Base-by-base conservation (phyloP, 2,329 filamentous ascomycete species). In the Talaromyces pinophilus region DNA sequence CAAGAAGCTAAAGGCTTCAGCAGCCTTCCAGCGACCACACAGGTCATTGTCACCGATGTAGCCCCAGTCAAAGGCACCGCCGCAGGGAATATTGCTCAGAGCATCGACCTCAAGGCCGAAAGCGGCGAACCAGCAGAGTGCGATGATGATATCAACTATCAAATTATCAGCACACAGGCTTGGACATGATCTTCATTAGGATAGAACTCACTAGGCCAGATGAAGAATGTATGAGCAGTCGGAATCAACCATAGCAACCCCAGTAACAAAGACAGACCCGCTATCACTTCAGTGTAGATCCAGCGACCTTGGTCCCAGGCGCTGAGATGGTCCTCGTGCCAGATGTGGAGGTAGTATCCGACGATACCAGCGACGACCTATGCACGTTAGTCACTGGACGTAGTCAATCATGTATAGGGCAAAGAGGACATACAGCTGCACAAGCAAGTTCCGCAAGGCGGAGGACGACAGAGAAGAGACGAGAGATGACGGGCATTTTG, bases 201-300 rank as follows among this genome's bases (percentile, higher is more conserved):
- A 25, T 25, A 25, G 25, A 25, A 25, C 77, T 19, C 78, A 80
- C 79, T 66, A 0, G 88, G 89, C 85, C 89, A 93, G 77, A 89
- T 85, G 68, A 88, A 83, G 77, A 93, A 92, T 57, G 83, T 84
- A 61, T 81, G 81, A 1, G 86, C 85, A 73, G 91, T 91, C 1
- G 91, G 91, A 48, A 93, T 82, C 33, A 93, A 82, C 86, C 90
- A 92, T 69, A 93, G 76, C 30, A 93, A 78, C 5, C 86, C 82
- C n/a, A 92, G 81, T 48, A 93, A 76, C 64, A 93, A 87, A 13
- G 88, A 87, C 19, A 93, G 73, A 22, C 83, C 88, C 2, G 91
- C 88, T 46, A 93, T 84, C 19, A 92, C 86, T 73, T 90, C 86
- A 55, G 90, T 86, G 81, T 92, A 93, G 79, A 93, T 92, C 80